Conservation (phyloP, 805 yeast genomes). For the Komagataella phaffii region DNA sequence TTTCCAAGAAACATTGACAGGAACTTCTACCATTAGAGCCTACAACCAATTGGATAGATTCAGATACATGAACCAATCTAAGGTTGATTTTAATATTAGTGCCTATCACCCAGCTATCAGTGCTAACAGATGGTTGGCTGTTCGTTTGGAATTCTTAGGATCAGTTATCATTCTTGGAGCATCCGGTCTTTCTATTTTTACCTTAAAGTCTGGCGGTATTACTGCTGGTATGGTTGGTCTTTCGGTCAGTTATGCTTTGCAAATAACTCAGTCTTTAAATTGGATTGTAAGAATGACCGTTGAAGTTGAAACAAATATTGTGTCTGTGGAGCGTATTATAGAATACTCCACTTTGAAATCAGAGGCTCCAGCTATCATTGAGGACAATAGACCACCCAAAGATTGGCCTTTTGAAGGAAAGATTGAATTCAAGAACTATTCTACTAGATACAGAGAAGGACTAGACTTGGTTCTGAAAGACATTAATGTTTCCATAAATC, state of each 20-base stretch:
- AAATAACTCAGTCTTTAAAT: constrained; percentile 83
- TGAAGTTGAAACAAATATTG: constrained; percentile 95
- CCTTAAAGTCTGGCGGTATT: constrained; percentile 51
- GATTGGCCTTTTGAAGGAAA: constrained; percentile 68
- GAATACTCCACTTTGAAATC: constrained; percentile 39
- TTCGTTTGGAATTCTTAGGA: constrained; percentile 83
- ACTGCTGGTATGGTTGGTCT: constrained; percentile 91
- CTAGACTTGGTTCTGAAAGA: constrained; percentile 68
- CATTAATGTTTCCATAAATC: constrained; percentile 47
- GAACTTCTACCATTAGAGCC: constrained; percentile 66
- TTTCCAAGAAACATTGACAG: constrained; percentile 70
- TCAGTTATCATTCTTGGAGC: constrained; percentile 79
- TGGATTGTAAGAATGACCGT: constrained; percentile 99
- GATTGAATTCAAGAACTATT: constrained; percentile 54
- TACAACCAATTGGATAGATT: constrained; percentile 56
- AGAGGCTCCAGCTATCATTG: constrained; percentile 63
- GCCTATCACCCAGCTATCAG: constrained; percentile 88
- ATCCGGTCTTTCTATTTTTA: constrained; percentile 66
- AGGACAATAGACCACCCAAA: constrained; percentile 40
- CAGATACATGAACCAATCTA: constrained; percentile 45
- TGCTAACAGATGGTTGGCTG: constrained; percentile 97
- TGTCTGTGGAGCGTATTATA: constrained; percentile 56
- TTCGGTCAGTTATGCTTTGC: constrained; percentile 85
- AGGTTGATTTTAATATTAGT: constrained; percentile 77
- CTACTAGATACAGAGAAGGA: constrained; percentile 76